Conservation (phyloP, 306 rosid genomes). For the Vigna nakashimae region DNA sequence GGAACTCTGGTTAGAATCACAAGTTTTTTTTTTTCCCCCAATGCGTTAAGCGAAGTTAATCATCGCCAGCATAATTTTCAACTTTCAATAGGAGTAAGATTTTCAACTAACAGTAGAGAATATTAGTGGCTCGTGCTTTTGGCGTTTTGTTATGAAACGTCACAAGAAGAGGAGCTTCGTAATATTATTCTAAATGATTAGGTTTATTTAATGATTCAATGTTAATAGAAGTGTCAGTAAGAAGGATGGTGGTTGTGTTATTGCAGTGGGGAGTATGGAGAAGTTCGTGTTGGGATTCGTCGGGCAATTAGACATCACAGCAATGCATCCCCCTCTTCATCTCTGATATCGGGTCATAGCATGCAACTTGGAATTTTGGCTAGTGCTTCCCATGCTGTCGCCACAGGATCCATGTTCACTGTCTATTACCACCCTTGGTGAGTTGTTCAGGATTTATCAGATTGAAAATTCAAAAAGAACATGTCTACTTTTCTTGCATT, state of each 20-base stretch:
- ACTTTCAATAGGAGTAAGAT: too few species aligned
- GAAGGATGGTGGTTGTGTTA: neutral
- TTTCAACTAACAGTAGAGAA: too few species aligned
- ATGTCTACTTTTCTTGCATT: conserved; percentile 5
- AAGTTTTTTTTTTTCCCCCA: too few species aligned
- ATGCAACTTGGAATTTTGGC: conserved; percentile 71
- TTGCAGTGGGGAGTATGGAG: conserved; percentile 69
- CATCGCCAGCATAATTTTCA: too few species aligned
- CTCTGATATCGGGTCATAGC: conserved; percentile 60
- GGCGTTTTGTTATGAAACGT: neutral
- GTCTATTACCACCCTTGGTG: conserved; percentile 79
- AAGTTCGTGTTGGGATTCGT: conserved; percentile 64
- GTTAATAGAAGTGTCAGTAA: conserved; percentile 18
- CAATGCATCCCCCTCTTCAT: conserved; percentile 42
- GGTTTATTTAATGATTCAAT: neutral
- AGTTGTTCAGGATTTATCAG: conserved; percentile 37
- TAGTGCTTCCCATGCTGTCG: conserved; percentile 58
- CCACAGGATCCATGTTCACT: conserved; percentile 55
- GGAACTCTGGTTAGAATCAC: neutral
- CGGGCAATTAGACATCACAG: conserved; percentile 45
- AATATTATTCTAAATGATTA: conserved; percentile 14
- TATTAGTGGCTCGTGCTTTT: too few species aligned
- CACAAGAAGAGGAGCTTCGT: neutral
- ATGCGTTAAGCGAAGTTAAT: too few species aligned
- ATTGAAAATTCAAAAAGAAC: neutral